Conservation (phyloP, 75 land plant genomes). For the Cunninghamia lanceolata region DNA sequence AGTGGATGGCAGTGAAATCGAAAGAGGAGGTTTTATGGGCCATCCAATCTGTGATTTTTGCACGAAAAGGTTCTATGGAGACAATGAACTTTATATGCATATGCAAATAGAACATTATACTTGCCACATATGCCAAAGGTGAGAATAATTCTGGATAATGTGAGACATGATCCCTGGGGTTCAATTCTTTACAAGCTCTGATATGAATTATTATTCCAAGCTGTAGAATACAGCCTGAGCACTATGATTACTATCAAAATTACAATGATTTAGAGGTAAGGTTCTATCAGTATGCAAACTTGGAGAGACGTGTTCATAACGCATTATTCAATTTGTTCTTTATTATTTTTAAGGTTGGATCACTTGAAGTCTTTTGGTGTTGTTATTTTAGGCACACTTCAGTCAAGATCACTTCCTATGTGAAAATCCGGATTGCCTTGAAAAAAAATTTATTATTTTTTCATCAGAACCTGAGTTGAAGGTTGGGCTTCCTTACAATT, state of each 20-base stretch:
- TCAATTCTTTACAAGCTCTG: not conserved
- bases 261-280: conserved; percentile 94
- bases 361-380: not conserved
- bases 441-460: too few species aligned
- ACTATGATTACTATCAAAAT: conserved; percentile 86
- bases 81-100: conserved; percentile 88
- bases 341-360: not conserved
- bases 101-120: conserved; percentile 98
- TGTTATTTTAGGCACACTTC: conserved; percentile 50
- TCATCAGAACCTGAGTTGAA: not conserved
- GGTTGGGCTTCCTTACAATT: too few species aligned
- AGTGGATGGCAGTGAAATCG: conserved; percentile 45
- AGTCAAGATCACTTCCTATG: not conserved
- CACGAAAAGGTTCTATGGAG: conserved; percentile 81
- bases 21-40: conserved; percentile 84
- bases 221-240: conserved; percentile 84
- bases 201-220: not conserved
- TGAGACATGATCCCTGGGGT: not conserved
- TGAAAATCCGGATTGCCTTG: not conserved
- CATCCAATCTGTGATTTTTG: conserved; percentile 95
- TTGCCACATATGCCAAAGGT: conserved; percentile 98
- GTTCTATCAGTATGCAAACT: not conserved
- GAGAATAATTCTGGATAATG: conserved; percentile 23
- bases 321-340: not conserved
- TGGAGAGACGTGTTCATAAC: not conserved